Evolutionary conservation across 495 filamentous ascomycete species (phyloP).

Genomic region (Hypoxylon rickii): DNA sequence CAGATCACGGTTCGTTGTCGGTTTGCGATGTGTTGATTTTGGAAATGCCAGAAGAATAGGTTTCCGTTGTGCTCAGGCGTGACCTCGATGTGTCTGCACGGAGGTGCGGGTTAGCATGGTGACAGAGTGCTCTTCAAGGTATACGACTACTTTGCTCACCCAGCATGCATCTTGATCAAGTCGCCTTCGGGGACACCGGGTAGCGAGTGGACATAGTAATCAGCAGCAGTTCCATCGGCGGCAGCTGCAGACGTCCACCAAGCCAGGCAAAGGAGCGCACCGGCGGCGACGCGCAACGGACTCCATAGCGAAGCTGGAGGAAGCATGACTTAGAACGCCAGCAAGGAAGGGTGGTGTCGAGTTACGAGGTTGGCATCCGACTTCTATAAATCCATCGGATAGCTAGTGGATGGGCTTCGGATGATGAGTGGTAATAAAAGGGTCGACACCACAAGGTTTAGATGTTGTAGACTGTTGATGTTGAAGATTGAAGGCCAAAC

Average conservation of each 20-base stretch:
- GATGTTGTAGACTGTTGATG: background rate
- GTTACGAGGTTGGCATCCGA: conserved; percentile 8
- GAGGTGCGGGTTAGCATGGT: too few species aligned
- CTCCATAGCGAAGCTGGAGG: conserved; percentile 41
- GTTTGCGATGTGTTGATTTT: conserved; percentile 94
- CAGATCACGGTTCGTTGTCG: conserved; percentile 91
- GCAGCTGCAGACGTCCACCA: conserved; percentile 39
- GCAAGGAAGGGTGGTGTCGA: conserved; percentile 8
- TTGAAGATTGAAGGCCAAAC: too few species aligned
- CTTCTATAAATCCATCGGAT: conserved; percentile 10
- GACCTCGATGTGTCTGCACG: conserved; percentile 83
- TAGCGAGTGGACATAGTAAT: conserved; percentile 85
- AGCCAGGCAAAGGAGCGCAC: conserved; percentile 39
- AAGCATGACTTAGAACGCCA: conserved; percentile 29
- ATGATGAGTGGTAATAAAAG: too few species aligned
- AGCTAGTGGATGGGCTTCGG: too few species aligned
- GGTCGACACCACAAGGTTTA: too few species aligned
- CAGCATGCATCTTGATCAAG: conserved; percentile 94
- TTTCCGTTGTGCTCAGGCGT: conserved; percentile 82
- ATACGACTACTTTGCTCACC: conserved; percentile 68
- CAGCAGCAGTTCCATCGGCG: conserved; percentile 63
- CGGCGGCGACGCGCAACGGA: conserved; percentile 38
- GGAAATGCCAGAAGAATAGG: conserved; percentile 97
- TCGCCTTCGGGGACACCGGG: conserved; percentile 85
- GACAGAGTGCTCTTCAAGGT: too few species aligned